Evolutionary conservation across 176 grass and related monocot genomes (phyloP), one percentile per base, ranked within the genome.

Genomic region (Carex myosuroides): DNA sequence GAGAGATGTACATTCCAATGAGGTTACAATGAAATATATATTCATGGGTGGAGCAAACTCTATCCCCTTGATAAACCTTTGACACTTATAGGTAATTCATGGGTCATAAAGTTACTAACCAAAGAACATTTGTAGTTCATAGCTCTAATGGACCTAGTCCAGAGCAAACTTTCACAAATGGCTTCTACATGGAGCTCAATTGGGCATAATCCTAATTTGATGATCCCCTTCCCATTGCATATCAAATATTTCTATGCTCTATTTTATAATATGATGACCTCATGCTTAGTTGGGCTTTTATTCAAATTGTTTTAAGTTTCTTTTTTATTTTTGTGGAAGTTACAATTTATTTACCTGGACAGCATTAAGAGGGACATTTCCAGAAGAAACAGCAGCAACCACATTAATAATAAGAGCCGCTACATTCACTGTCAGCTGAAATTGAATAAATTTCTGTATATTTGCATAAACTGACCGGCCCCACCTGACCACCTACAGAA

Each of bases 391-490:
- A 35, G 96, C 92, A 85, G 96, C 96, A 75, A 95, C 88, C 29
- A 98, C 96, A 92, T 98, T 98, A 67, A 98, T 98, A 41, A 98
- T 66, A 85, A 98, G 96, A 79, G 96, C 96, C 32, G 93, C 96
- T 37, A 95, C 91, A 87, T 98, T 98, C 22, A 98, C 96, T 70
- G 96, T 98, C 65, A 98, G 89, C 79, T 98, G 96, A 86, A 98
- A 98, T 65, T 98, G 96, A 80, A 98, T 95, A 87, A 98, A 98
- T 81, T 98, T 98, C 77, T 98, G 96, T 69, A 98, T 98, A 79
- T 98, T 98, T 73, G 96, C 92, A 88, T 92, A 92, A 73, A 98
- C 91, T 71, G 96, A 95, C 78, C 96, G 93, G 37, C 96, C 96
- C 96, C 96, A 98, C 42, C 96, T 93, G 55, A 98, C 89, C 85